Evolutionary conservation across 768 basidiomycete genomes (phyloP).

Genomic region (Suillus weaverae): DNA sequence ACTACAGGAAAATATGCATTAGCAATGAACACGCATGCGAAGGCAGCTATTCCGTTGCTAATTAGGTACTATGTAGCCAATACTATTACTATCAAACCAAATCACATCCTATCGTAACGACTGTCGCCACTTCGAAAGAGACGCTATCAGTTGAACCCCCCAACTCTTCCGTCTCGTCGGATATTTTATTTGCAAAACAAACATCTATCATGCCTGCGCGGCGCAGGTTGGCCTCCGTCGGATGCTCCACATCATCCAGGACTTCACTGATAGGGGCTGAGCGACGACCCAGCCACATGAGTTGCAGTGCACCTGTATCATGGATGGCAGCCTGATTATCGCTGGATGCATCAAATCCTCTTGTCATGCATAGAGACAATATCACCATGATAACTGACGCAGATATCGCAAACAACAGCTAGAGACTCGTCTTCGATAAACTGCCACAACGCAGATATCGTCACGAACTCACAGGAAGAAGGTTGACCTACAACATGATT

Average conservation of each 20-base stretch:
- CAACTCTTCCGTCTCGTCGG: neutral
- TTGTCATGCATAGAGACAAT: neutral
- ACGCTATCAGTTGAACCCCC: neutral
- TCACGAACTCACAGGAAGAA: conserved; percentile 1
- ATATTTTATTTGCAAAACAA: neutral
- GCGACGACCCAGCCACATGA: neutral
- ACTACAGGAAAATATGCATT: too few relatives aligned
- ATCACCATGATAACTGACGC: conserved; percentile 2
- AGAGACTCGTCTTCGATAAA: neutral
- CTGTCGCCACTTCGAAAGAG: neutral
- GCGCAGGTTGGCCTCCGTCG: conserved; percentile 1
- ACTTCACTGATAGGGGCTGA: neutral
- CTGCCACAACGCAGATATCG: too few relatives aligned
- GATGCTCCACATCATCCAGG: neutral
- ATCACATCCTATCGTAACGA: neutral
- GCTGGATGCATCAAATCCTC: neutral
- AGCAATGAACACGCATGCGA: too few relatives aligned
- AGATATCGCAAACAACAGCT: neutral
- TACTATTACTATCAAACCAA: too few relatives aligned
- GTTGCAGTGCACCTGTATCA: neutral
- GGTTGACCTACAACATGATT: neutral
- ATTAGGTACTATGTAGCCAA: too few relatives aligned
- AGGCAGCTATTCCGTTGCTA: too few relatives aligned
- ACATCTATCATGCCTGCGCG: conserved; percentile 6
- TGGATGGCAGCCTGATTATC: neutral